Base-by-base conservation (phyloP, 164 flowering plant species). In the Malania oleifera region DNA sequence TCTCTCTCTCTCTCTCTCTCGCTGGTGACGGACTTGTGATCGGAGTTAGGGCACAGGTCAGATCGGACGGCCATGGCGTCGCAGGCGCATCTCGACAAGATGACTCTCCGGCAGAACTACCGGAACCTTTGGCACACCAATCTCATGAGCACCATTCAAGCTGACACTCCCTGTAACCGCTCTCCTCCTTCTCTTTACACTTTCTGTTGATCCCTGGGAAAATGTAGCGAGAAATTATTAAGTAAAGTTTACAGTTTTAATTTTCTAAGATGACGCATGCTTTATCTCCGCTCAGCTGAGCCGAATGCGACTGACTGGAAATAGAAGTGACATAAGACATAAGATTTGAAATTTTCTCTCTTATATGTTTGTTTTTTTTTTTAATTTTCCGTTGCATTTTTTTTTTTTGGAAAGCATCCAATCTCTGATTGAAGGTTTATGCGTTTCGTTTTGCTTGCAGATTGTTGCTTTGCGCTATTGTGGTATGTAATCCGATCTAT, bases 381-480 rank as follows among this genome's bases (percentile, higher is more conserved):
- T 11, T 28, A 4, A n/a, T n/a, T n/a, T n/a, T n/a, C n/a, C n/a
- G n/a, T n/a, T n/a, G n/a, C n/a, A n/a, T n/a, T 50, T 14, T 0
- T 11, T 46, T 20, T 12, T 20, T 6, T 44, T n/a, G 11, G 4
- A 44, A 44, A 2, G 23, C 23, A 2, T 44, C 27, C 35, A 10
- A 28, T 27, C 55, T 52, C 55, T 52, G 22, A 27, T 9, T 52
- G 8, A 1, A 15, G 19, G 23, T 52, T 52, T 46, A 6, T 28
- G 24, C 11, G 7, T 52, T 15, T 12, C 8, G 13, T 15, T 52
- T 28, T 27, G 5, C 27, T 12, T 52, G 55, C 81, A 80, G 87
- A 80, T 78, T 74, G 78, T 55, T 74, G 78, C 52, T 41, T 71
- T 40, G 60, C 81, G 7, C 8, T 71, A 10, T 67, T 71, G 65